Evolutionary conservation across 2,329 filamentous ascomycete species (phyloP), one percentile per base, ranked within the genome.

Genomic region (Colletotrichum siamense): DNA sequence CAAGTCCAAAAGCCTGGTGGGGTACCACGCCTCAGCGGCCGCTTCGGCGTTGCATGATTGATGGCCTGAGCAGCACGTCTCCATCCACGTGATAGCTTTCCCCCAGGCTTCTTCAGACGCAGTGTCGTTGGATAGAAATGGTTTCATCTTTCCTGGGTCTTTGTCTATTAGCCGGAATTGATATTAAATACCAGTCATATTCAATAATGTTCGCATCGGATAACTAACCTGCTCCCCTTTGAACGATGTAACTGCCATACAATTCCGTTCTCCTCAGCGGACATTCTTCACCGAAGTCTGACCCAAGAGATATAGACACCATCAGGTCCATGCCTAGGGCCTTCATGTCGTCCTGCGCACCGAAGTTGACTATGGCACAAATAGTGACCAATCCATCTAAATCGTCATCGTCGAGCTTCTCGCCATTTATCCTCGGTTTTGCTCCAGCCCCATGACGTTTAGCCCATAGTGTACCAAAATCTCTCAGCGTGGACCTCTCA

Each of bases 1-100:
- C 4, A 71, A n/a, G n/a, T 74, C 72, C 12, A 74, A 62, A 3
- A 74, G 10, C 1, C 72, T 26, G 8, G 72, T 74, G 4, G 67
- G 67, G 32, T 28, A 70, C 72, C 72, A 74, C 8, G 44, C 13
- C 10, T 30, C 32, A 5, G 24, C 24, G 7, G 64, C 64, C 9
- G 18, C 6, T 12, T 74, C 67, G 15, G 10, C 22, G 49, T 74
- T 74, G 24, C 67, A 74, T 3, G 67, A n/a, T 16, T 28, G 24
- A 8, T 74, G 72, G 6, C 2, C 1, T 22, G 59, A 64, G 13
- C n/a, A 12, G 32, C 72, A 74, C 9, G 7, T 24, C 32, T 44
- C 26, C 3, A 75, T 64, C 68, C 68, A 75, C 1, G 26, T 8
- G 3, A 3, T 10, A 26, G 61, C 72, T 52, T 75, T 75, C 4